Evolutionary conservation across 306 rosid genomes (phyloP), one percentile per base, ranked within the genome.

Genomic region (Ceratonia siliqua): DNA sequence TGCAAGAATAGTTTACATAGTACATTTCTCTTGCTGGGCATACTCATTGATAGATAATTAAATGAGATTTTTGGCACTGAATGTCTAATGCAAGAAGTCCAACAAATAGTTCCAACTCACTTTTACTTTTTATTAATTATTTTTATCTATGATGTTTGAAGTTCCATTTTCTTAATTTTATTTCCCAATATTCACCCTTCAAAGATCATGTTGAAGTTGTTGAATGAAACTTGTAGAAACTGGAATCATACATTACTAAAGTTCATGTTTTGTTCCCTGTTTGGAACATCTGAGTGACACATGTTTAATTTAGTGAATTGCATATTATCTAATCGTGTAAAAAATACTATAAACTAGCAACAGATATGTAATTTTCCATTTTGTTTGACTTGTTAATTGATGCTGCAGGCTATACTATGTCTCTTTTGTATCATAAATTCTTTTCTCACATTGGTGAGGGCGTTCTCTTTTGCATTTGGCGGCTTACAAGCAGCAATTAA

Each of bases 381-480:
- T 64, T 70, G 12, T 45, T 72, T 76, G 69, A 45, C 33, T 74
- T 71, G 73, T 22, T 64, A 73, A 72, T 67, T 74, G 46, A 72
- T 75, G 53, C 41, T 68, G 78, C 97, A 94, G 98, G 89, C 70
- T 82, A 85, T 88, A 77, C 89, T 94, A 18, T 79, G 88, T 85
- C 78, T 91, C 79, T 94, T 94, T 82, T 91, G 96, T 73, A 28
- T 87, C 68, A 50, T 83, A 81, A 94, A 94, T 84, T 91, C 98
- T 71, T 61, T 85, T 83, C 85, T 94, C 81, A 94, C 98, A 59
- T 78, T 94, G 89, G 84, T 86, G 88, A 94, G 98, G 78, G 94
- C 98, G 30, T 94, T 94, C 89, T 88, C 92, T 81, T 94, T 94
- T 83, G 98, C 98, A 55, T 88, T 87, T 80, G 98, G 98, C 36